Conservation (phyloP, 176 grass and related monocot species). For the Areca catechu region DNA sequence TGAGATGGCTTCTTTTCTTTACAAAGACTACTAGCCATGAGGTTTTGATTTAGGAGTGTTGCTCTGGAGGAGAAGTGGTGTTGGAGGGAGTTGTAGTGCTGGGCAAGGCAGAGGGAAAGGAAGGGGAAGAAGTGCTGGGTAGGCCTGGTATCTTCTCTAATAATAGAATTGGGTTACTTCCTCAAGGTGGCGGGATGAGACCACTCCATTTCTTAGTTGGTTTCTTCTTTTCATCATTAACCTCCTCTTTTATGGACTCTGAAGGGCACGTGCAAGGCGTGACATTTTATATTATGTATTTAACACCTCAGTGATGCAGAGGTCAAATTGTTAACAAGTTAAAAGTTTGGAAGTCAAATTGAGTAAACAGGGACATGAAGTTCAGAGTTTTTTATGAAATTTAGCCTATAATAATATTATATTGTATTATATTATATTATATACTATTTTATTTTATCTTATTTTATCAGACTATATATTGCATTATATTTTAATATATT, state of each 20-base stretch:
- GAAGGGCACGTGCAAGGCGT: too few relatives aligned
- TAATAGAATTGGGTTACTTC: constrained; percentile 15
- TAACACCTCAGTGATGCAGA: too few relatives aligned
- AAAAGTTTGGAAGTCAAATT: too few relatives aligned
- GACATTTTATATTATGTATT: too few relatives aligned
- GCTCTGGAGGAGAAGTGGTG: constrained; percentile 22
- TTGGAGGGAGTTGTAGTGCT: constrained; percentile 36
- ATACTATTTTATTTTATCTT: too few relatives aligned
- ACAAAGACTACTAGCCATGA: constrained; percentile 21
- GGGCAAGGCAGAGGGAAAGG: constrained; percentile 51
- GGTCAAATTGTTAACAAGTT: too few relatives aligned
- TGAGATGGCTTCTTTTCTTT: constrained; percentile 40
- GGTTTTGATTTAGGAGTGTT: constrained; percentile 37
- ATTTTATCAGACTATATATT: too few relatives aligned
- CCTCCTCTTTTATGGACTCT: constrained; percentile 2
- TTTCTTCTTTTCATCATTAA: constrained; percentile 23
- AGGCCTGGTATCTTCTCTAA: constrained; percentile 37
- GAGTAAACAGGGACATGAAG: too few relatives aligned
- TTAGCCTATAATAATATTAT: too few relatives aligned
- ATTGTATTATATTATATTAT: too few relatives aligned
- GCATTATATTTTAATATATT: too few relatives aligned
- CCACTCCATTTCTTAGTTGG: constrained; percentile 3
- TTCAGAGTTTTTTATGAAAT: too few relatives aligned
- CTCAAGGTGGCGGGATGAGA: constrained; percentile 6
- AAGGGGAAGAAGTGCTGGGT: constrained; percentile 60